A percentile compares a stretch with the other conserved stretches of the same genome.
These are phyloP conservation scores for Aspergillus sp. DNA, from an alignment of 2,329 filamentous ascomycete species.

Conservation along the genomic window DNA sequence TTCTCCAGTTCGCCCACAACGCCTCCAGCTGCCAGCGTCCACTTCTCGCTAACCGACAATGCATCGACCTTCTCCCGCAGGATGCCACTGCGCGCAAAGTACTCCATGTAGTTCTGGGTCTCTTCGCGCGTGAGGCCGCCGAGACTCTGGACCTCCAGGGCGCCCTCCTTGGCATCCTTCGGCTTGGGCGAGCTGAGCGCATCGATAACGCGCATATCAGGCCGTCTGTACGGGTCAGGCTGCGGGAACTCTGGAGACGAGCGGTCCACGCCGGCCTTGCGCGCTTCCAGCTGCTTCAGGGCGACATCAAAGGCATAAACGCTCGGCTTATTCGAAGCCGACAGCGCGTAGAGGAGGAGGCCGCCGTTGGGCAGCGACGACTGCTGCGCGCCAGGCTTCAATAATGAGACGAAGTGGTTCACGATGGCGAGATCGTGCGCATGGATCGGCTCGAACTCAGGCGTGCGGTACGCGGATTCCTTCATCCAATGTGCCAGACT, in stretches of 20 bases:
- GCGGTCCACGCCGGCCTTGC: conserved; percentile 27
- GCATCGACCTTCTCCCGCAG: conserved; percentile 62
- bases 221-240: conserved; percentile 43
- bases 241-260: conserved; percentile 35
- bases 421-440: conserved; percentile 73
- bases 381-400: conserved; percentile 37
- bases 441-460: conserved; percentile 66
- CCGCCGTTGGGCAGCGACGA: conserved; percentile 59
- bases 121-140: conserved; percentile 64
- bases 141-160: conserved; percentile 46
- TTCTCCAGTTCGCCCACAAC: conserved; percentile 80
- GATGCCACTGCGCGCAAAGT: conserved; percentile 81
- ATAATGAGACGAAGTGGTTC: conserved; percentile 61
- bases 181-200: conserved; percentile 25
- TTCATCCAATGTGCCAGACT: conserved; percentile 74
- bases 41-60: conserved; percentile 65
- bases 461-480: conserved; percentile 62
- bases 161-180: conserved; percentile 17
- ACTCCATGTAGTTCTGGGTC: conserved; percentile 74
- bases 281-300: conserved; percentile 44
- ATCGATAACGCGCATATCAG: conserved; percentile 46
- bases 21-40: conserved; percentile 71
- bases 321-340: conserved; percentile 58
- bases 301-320: conserved; percentile 60
- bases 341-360: conserved; percentile 64